phyloP scores from a whole-genome alignment of 106 monocot genomes.

The Apostasia ramifera region DNA sequence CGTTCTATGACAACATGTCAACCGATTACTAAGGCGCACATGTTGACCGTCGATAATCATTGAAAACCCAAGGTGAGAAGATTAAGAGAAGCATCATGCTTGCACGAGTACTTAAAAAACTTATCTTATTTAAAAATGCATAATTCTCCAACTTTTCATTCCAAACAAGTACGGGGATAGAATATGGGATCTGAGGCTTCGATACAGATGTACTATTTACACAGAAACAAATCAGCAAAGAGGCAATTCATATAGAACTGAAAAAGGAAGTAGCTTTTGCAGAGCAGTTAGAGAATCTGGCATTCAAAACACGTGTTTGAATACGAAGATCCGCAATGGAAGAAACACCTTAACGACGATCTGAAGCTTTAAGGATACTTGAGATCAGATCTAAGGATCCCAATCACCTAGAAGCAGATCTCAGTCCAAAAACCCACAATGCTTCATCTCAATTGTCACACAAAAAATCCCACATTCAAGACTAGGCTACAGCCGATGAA shows the following conservation, averaged over 20 bases:
- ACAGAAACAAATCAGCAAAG: not conserved
- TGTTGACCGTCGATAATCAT: too few species aligned
- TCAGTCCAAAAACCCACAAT: not conserved
- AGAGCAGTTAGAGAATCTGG: too few species aligned
- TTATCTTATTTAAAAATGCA: too few species aligned
- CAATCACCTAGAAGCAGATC: conserved; percentile 1
- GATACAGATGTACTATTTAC: not conserved
- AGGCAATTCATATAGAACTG: not conserved
- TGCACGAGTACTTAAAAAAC: too few species aligned
- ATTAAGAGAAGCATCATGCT: too few species aligned
- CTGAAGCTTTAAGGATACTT: not conserved
- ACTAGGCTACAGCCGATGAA: not conserved
- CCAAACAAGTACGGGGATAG: too few species aligned
- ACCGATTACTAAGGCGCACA: not conserved
- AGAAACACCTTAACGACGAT: not conserved
- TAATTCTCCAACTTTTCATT: too few species aligned
- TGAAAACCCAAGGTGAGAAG: too few species aligned
- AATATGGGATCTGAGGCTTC: not conserved
- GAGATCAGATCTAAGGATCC: conserved; percentile 9
- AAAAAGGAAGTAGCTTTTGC: not conserved
- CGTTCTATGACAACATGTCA: not conserved
- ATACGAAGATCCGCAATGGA: not conserved
- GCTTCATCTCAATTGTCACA: not conserved
- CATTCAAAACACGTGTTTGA: not conserved
- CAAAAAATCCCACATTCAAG: not conserved